Base-by-base conservation (phyloP, 2,329 filamentous ascomycete genomes). In the Leptographium radiaticola region DNA sequence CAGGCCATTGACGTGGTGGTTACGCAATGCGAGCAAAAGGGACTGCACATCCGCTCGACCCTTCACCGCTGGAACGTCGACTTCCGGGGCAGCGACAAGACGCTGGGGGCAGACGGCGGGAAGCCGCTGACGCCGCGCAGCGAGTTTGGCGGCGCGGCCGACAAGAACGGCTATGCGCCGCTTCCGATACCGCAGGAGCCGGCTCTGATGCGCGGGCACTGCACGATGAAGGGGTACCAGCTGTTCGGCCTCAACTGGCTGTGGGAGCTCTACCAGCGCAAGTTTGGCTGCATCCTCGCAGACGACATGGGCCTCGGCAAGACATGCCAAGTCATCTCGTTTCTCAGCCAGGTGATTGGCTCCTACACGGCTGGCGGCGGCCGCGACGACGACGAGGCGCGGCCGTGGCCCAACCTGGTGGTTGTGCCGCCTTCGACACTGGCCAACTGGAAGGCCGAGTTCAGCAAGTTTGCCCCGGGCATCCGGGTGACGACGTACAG, bases 221-320 rank as follows among this genome's bases (percentile, higher is more conserved):
- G 91, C 54, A 73, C 78, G 42, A 82, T 98, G 73, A 96, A 97
- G 65, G 84, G 93, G 39, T 97, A 96, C 63, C 93, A 98, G 65
- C 71, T 97, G 20, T 89, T 95, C 34, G 93, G 93, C 5, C 77
- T 98, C 51, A 97, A 97, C 65, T 98, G 93, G 93, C 78, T 98
- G 63, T 82, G 84, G 53, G 70, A 97, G 47, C 76, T 98, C 15
- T 95, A 89, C 70, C 76, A 83, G 52, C 83, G 87, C 55, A 76
- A 83, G 33, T 78, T 94, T 51, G 91, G 88, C 47, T 91, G 89
- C 58, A 97, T 98, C 54, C 74, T 98, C 18, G 93, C 93, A 2
- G 93, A 98, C 65, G 93, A 98, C 65, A 98, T 98, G 93, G 93
- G 87, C 51, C 73, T 91, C 43, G 93, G 93, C 47, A 98, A 98